Evolutionary conservation across 345 rosid species (phyloP), one percentile per base, ranked within the genome.

Genomic region (Citrus reticulata): DNA sequence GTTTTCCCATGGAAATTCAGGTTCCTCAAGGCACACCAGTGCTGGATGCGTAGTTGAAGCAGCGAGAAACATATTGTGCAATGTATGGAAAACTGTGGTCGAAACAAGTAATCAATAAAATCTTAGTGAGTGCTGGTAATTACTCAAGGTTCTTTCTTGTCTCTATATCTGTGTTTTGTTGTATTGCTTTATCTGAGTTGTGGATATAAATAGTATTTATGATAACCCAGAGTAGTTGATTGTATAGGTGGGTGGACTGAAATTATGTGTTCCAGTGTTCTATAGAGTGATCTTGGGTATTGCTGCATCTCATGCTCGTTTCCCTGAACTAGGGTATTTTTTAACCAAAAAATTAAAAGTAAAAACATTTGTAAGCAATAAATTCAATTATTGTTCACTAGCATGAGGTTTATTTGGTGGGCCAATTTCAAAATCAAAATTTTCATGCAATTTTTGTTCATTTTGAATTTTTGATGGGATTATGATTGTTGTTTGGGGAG

Each of bases 401-500:
- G 0, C 13, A 27, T 61, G 9, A 3, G 24, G 62, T 75, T 11
- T 10, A 16, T 37, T 37, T 25, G 10, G 37, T 42, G 64, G 72
- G 32, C 46, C 9, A 24, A 42, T 74, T 54, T 62, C 39, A 17
- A 70, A 40, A 32, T 68, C 6, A 54, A 42, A 51, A 75, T 27
- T 27, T 74, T 3, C 19, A 55, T 74, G 25, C 66, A 6, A 65
- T 27, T 39, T 39, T 35, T 39, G 65, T 13, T 42, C 4, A 8
- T 42, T 42, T 42, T 42, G 49, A 10, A 42, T 42, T 16, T 22
- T 80, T 27, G 60, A 59, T 72, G 91, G 99, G 87, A 95, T 94
- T 71, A 86, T 94, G 98, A 97, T 96, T 69, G 98, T 91, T 55
- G 97, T 97, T 2, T 96, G 97, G 98, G 99, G 97, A 24, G 98